Evolutionary conservation across 768 basidiomycete genomes (phyloP).

Genomic region (Podaxis rugospora): DNA sequence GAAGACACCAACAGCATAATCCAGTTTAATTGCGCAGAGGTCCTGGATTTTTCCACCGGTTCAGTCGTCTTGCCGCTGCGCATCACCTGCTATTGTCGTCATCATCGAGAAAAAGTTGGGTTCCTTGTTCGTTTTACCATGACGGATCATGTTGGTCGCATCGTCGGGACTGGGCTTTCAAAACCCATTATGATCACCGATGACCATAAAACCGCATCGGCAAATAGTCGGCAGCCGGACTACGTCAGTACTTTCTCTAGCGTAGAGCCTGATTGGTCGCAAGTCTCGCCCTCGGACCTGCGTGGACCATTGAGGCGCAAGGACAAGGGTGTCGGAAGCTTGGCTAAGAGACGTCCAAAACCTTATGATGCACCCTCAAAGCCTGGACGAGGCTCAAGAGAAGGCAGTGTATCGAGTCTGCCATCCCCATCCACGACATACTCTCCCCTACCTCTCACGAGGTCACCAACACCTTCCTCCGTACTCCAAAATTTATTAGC

Average conservation of each 20-base stretch:
- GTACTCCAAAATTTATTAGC: constrained; percentile 25
- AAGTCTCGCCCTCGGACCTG: constrained; percentile 27
- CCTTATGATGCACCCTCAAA: constrained; percentile 59
- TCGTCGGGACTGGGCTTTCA: constrained; percentile 79
- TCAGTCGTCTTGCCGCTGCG: constrained; percentile 88
- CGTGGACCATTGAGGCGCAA: constrained; percentile 47
- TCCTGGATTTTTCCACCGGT: constrained; percentile 85
- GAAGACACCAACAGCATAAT: constrained; percentile 84
- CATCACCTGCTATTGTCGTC: constrained; percentile 97
- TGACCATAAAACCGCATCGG: constrained; percentile 84
- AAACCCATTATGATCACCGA: constrained; percentile 98
- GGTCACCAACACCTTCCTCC: constrained; percentile 42
- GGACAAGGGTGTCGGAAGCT: constrained; percentile 25
- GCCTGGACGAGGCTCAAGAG: constrained; percentile 40
- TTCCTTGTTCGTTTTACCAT: constrained; percentile 89
- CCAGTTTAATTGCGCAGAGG: constrained; percentile 91
- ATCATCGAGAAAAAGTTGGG: constrained; percentile 95
- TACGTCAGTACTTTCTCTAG: constrained; percentile 27
- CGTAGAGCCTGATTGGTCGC: constrained; percentile 48
- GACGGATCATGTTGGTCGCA: constrained; percentile 71
- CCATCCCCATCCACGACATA: constrained; percentile 45
- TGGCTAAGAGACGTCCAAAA: constrained; percentile 58
- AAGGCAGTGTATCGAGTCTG: constrained; percentile 49
- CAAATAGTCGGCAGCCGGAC: constrained; percentile 28
- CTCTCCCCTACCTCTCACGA: constrained; percentile 37